Evolutionary conservation across 2,329 filamentous ascomycete genomes (phyloP).

Genomic region (Ceratocystis ficicola): DNA sequence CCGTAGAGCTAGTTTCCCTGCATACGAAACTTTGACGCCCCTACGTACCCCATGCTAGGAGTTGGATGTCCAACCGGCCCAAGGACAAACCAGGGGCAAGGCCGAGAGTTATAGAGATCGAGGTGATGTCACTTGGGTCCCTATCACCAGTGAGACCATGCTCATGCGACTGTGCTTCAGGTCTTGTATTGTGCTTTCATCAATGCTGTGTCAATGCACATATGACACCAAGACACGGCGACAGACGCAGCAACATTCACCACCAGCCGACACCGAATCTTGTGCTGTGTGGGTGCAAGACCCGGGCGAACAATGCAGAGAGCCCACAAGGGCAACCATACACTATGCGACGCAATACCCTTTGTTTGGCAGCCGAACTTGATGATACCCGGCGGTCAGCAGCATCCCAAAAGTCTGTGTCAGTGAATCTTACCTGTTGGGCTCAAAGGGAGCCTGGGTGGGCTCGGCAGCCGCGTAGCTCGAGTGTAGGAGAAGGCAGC

Average conservation of each 20-base stretch:
- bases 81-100: not conserved
- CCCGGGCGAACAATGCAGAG: not conserved
- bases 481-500: not conserved
- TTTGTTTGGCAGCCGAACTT: not conserved
- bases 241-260: not conserved
- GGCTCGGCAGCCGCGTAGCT: not conserved
- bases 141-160: too few relatives aligned
- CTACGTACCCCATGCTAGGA: not conserved
- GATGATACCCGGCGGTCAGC: not conserved
- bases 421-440: not conserved
- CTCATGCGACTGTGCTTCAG: not conserved
- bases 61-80: not conserved
- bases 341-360: not conserved
- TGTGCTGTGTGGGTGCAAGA: not conserved
- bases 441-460: not conserved
- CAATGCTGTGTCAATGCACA: not conserved
- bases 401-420: not conserved
- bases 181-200: not conserved
- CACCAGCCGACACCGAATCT: not conserved
- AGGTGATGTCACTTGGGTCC: not conserved
- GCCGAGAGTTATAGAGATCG: not conserved
- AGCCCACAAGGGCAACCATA: not conserved
- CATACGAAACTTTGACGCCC: not conserved
- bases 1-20: not conserved
- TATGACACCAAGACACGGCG: not conserved